phyloP scores from a whole-genome alignment of 306 rosid species.

The Castanea crenata region DNA sequence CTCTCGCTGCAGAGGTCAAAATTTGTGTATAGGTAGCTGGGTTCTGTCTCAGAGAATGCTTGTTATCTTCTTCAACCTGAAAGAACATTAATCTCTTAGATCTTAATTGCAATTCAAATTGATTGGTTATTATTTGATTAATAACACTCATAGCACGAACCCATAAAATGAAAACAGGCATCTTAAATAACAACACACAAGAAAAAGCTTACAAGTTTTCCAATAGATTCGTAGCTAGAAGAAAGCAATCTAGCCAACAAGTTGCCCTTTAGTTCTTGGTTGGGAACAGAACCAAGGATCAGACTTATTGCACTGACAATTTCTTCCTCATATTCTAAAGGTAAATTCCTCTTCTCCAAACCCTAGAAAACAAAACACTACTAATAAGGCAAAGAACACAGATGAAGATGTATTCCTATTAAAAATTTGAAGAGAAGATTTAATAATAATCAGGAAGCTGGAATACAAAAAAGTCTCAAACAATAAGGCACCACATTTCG shows the following conservation, averaged over 20 bases:
- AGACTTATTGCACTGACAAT: constrained; percentile 78
- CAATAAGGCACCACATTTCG: background rate
- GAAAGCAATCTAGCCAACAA: constrained; percentile 84
- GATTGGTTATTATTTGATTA: background rate
- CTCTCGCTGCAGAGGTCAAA: constrained; percentile 73
- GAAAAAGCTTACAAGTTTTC: constrained; percentile 74
- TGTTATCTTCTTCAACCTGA: constrained; percentile 78
- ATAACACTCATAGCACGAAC: background rate
- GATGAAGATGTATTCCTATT: constrained; percentile 4
- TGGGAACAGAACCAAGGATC: constrained; percentile 78
- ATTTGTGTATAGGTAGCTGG: constrained; percentile 74
- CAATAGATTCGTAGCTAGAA: constrained; percentile 83
- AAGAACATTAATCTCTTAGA: constrained; percentile 18
- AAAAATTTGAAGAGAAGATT: constrained; percentile 16
- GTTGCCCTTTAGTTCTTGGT: constrained; percentile 75
- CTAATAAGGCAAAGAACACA: constrained; percentile 15
- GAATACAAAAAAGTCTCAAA: constrained; percentile 3
- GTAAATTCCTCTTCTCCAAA: constrained; percentile 75
- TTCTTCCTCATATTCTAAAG: constrained; percentile 96
- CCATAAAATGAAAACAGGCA: constrained; percentile 16
- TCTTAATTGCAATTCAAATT: background rate
- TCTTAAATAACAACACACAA: background rate
- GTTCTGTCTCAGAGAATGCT: constrained; percentile 56
- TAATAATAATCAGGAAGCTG: background rate
- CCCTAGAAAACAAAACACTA: constrained; percentile 42